phyloP scores from a whole-genome alignment of 208 protist genomes.

The Zelonia costaricensis region DNA sequence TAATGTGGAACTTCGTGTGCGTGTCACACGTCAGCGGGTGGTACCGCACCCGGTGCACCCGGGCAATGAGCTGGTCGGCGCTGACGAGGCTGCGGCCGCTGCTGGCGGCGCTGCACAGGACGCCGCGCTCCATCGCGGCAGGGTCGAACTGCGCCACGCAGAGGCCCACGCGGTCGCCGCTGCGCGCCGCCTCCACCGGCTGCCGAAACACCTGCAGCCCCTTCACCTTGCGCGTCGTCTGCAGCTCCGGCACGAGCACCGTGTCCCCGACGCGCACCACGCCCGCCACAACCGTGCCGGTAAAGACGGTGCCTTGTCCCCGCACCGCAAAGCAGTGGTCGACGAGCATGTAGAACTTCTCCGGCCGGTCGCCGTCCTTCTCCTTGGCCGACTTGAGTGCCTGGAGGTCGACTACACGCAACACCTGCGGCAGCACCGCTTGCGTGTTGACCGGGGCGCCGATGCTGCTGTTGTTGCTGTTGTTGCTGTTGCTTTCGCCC shows the following conservation, averaged over 20 bases:
- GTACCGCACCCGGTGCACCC: constrained; percentile 77
- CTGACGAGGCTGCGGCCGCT: constrained; percentile 11
- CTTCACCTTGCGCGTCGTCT: constrained; percentile 87
- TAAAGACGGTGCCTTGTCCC: constrained; percentile 96
- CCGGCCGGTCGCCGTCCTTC: constrained; percentile 7
- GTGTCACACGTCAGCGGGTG: constrained; percentile 61
- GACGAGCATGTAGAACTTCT: constrained; percentile 93
- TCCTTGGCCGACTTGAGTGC: constrained; percentile 22
- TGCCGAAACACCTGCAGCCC: constrained; percentile 95
- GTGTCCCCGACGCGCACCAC: constrained; percentile 73
- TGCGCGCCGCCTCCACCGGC: constrained; percentile 65
- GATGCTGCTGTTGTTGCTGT: too few species aligned
- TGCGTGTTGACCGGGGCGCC: constrained; percentile 32
- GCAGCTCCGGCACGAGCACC: constrained; percentile 89
- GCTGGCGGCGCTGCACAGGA: constrained; percentile 54
- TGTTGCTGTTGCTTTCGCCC: constrained; percentile 1
- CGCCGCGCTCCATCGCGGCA: constrained; percentile 86
- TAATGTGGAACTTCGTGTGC: constrained; percentile 82
- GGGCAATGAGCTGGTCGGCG: constrained; percentile 45
- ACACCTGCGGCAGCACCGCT: constrained; percentile 40
- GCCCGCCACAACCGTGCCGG: constrained; percentile 95
- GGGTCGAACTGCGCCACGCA: constrained; percentile 93
- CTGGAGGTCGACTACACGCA: constrained; percentile 31
- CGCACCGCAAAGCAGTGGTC: constrained; percentile 99
- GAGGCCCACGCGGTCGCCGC: constrained; percentile 93